Evolutionary conservation across 2,329 filamentous ascomycete genomes (phyloP).

Genomic region (Fusarium vanettenii): DNA sequence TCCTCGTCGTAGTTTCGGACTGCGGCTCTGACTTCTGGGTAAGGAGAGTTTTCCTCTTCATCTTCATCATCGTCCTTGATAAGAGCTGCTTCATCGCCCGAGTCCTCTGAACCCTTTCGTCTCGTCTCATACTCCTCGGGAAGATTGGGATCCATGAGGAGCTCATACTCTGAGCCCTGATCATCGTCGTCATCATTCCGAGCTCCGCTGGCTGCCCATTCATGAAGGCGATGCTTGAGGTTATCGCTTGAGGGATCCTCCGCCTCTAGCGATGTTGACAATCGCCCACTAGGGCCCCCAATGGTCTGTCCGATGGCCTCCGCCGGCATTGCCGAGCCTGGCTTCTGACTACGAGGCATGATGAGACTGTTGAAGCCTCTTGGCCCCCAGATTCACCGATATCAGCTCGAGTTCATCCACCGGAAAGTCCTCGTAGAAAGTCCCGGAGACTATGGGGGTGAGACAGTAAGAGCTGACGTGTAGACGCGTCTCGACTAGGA

Average conservation of each 20-base stretch:
- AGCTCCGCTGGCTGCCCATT: constrained; percentile 55
- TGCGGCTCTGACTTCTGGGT: constrained; percentile 73
- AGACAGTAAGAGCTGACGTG: not conserved
- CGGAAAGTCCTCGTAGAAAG: not conserved
- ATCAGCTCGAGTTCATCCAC: constrained; percentile 2
- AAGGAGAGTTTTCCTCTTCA: constrained; percentile 64
- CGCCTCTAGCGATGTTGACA: constrained; percentile 44
- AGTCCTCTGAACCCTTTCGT: constrained; percentile 27
- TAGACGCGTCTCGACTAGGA: not conserved
- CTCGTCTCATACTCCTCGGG: constrained; percentile 57
- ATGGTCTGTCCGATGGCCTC: constrained; percentile 42
- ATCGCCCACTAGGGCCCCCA: constrained; percentile 38
- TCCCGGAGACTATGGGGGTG: not conserved
- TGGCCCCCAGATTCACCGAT: not conserved
- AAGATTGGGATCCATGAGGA: constrained; percentile 66
- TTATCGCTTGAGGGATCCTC: constrained; percentile 37
- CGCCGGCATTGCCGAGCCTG: constrained; percentile 13
- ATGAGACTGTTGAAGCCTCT: not conserved
- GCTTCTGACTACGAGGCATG: constrained; percentile 16
- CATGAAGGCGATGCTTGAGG: constrained; percentile 50
- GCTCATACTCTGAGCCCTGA: constrained; percentile 64
- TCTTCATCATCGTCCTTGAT: constrained; percentile 50
- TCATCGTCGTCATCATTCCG: constrained; percentile 58
- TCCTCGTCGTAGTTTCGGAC: constrained; percentile 74
- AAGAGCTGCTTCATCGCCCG: constrained; percentile 40